Evolutionary conservation across 225 moss, liverwort and hornwort species (phyloP).

Genomic region (Pleurozium schreberi): DNA sequence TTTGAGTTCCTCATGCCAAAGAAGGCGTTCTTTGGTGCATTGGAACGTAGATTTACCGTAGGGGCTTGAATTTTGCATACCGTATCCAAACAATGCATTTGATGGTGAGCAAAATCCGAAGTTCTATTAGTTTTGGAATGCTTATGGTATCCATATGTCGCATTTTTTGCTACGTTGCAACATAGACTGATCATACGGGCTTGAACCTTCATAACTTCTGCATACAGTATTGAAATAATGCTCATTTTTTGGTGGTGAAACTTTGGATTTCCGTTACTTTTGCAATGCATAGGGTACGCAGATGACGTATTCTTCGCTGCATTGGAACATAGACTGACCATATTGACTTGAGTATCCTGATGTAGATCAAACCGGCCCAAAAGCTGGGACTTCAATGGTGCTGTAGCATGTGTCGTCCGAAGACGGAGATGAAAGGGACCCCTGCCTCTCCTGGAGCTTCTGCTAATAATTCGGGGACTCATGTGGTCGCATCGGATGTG

Average conservation of each 20-base stretch:
- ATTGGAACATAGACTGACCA: neutral
- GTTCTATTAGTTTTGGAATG: neutral
- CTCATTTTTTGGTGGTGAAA: neutral
- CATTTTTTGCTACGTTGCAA: neutral
- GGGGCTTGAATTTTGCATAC: neutral
- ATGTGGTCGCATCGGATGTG: neutral
- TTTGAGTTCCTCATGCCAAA: neutral
- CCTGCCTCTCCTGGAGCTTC: neutral
- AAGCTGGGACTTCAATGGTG: slow-evolving; percentile 30
- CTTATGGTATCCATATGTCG: neutral
- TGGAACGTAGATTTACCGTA: neutral
- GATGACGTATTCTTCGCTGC: neutral
- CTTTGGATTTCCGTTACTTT: neutral
- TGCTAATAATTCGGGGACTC: neutral
- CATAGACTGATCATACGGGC: neutral
- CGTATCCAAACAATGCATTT: neutral
- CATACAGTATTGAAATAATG: neutral
- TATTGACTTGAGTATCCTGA: neutral
- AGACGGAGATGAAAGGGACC: neutral
- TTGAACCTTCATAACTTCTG: neutral
- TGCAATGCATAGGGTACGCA: neutral
- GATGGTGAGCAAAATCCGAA: neutral
- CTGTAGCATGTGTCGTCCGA: slow-evolving; percentile 31
- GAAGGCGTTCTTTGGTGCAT: neutral
- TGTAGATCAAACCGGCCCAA: slow-evolving; percentile 19